Base-by-base conservation (phyloP, 306 rosid genomes). In the Cercis canadensis region DNA sequence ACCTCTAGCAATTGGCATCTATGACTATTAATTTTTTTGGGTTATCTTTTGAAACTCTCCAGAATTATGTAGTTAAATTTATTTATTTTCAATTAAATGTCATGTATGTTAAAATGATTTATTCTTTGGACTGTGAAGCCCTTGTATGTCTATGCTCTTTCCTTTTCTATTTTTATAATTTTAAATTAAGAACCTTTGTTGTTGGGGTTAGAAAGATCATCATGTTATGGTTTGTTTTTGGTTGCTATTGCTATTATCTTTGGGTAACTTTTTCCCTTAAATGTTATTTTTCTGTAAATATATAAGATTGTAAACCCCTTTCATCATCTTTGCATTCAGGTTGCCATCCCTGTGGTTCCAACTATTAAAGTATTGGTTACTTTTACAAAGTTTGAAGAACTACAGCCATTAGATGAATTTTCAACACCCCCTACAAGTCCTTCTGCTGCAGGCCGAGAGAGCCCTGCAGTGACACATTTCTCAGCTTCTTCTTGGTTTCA, bases 321-420 rank as follows among this genome's bases (percentile, higher is more conserved):
- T 62, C 21, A 72, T 76, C 39, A 9, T 11, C 51, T 39, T 24
- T 78, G 72, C 56, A 13, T 78, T 47, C 80, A 95, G 99, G 99
- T 95, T 65, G 99, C 99, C 33, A 91, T 95, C 67, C 99, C 97
- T 5, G 96, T 95, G 75, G 89, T 95, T 81, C 97, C 97, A n/a
- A 95, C 97, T 15, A 91, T 95, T 67, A 85, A 87, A 69, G 99
- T 95, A 41, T 72, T 95, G 39, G 97, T 95, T 54, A 91, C 96
- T 45, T 95, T 95, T 70, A 89, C 99, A 0, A 95, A 91, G 80
- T 90, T 89, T 12, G 99, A 95, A 89, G 99, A 91, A 67, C 67
- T 95, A 55, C 86, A 85, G 12, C 96, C 97, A 0, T 50, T 83
- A 43, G 99, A 91, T 7, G 97, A 95, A 72, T 91, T 95, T 4